Percentiles rank a stretch among this genome's conserved stretches.
These are phyloP conservation scores for Verticillium nubilum DNA, from an alignment of 2,329 filamentous ascomycete species.

Conservation along the genomic window DNA sequence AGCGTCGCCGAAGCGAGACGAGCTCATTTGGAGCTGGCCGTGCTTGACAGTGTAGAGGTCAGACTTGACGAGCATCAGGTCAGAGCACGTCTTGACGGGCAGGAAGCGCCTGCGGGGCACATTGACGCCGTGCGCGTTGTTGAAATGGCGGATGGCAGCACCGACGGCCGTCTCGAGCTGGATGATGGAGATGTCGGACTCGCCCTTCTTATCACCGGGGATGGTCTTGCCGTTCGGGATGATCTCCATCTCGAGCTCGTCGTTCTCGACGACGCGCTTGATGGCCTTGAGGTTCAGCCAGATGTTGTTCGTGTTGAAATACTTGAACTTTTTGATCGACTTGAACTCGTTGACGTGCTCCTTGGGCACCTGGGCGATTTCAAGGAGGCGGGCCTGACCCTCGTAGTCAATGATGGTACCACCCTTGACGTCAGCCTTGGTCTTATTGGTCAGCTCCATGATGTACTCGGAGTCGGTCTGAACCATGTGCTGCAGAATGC, in stretches of 20 bases:
- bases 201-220: constrained; percentile 98
- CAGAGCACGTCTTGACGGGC: constrained; percentile 99
- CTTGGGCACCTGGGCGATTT: constrained; percentile 99
- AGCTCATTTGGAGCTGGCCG: constrained; percentile 95
- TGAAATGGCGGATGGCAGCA: constrained; percentile 97
- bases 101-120: constrained; percentile 96
- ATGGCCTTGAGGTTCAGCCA: constrained; percentile 98
- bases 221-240: constrained; percentile 99
- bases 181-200: constrained; percentile 94
- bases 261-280: constrained; percentile 97
- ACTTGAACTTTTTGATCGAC: constrained; percentile 99
- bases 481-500: constrained; percentile 99
- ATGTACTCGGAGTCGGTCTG: constrained; percentile 97
- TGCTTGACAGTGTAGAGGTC: constrained; percentile 98
- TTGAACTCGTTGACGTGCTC: constrained; percentile 99
- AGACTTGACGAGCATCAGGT: constrained; percentile 99
- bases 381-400: constrained; percentile 89
- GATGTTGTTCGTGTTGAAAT: constrained; percentile 99
- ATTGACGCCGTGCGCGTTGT: constrained; percentile 98
- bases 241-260: constrained; percentile 98
- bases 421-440: constrained; percentile 99
- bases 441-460: constrained; percentile 99
- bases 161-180: constrained; percentile 98
- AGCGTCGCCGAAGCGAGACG: constrained; percentile 91
- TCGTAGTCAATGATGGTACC: constrained; percentile 99